Conservation (phyloP, 2,329 filamentous ascomycete species). For the Nectriaceae sp. region DNA sequence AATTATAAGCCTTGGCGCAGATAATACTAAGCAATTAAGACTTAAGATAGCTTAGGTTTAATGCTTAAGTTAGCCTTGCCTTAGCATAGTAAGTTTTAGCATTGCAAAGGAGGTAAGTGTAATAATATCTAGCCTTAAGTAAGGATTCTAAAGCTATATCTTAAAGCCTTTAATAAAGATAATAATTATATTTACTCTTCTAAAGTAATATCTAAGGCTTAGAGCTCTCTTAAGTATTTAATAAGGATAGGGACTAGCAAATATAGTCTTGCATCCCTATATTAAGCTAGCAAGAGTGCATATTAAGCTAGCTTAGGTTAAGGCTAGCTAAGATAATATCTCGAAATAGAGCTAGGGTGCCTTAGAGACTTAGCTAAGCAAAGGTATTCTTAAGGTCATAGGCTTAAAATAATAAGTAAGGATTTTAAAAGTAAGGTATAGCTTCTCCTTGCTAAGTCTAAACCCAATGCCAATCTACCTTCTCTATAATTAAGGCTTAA, state of each 20-base stretch:
- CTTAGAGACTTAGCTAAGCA: neutral
- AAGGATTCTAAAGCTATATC: neutral
- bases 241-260: neutral
- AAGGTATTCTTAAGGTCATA: slow-evolving; percentile 1
- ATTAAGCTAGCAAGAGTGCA: too few relatives aligned
- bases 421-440: neutral
- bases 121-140: neutral
- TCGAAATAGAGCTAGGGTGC: neutral
- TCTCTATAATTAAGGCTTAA: neutral
- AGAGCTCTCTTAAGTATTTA: neutral
- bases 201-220: slow-evolving; percentile 4
- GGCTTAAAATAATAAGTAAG: neutral
- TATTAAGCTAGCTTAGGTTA: slow-evolving; percentile 1
- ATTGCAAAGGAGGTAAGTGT: neutral
- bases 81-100: neutral
- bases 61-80: neutral
- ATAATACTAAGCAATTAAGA: too few relatives aligned
- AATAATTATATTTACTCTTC: slow-evolving; percentile 1
- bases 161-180: neutral
- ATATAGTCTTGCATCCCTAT: too few relatives aligned
- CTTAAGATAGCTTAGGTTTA: slow-evolving; percentile 2
- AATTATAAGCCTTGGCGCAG: too few relatives aligned
- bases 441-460: neutral
- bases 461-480: neutral
- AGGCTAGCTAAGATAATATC: slow-evolving; percentile 4